These are phyloP conservation scores for Metrosideros polymorpha DNA, from an alignment of 441 rosid genomes.

Conservation along the genomic window DNA sequence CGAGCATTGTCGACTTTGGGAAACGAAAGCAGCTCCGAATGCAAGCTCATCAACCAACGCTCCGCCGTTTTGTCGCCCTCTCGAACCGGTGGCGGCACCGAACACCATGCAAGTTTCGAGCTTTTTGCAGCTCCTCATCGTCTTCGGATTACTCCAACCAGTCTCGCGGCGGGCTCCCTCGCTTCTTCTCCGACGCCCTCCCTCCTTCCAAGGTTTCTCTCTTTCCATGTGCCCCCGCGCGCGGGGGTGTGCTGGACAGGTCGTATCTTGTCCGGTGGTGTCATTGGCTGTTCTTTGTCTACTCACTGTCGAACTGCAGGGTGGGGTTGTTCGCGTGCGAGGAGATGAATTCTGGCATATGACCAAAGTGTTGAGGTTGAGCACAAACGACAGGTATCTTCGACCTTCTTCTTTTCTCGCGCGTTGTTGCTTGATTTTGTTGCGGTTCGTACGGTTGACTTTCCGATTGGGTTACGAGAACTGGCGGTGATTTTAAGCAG, in stretches of 20 bases:
- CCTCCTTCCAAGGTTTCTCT: constrained; percentile 39
- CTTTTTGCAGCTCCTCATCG: constrained; percentile 23
- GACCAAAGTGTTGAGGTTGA: constrained; percentile 64
- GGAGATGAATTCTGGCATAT: constrained; percentile 86
- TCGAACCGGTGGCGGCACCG: constrained; percentile 18
- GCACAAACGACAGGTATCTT: constrained; percentile 39
- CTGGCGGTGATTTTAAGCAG: not conserved
- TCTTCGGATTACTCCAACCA: constrained; percentile 37
- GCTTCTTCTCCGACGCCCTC: constrained; percentile 56
- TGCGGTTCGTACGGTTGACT: not conserved
- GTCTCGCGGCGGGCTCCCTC: constrained; percentile 69
- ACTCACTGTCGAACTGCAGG: constrained; percentile 29
- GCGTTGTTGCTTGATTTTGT: not conserved
- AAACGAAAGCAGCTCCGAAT: not conserved
- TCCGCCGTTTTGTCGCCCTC: constrained; percentile 20
- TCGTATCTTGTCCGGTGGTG: not conserved
- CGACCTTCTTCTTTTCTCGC: not conserved
- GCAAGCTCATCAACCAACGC: constrained; percentile 26
- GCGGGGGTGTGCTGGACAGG: not conserved
- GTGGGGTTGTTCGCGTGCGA: constrained; percentile 50
- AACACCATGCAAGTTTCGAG: constrained; percentile 13
- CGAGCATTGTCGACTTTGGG: not conserved
- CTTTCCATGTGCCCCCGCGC: not conserved
- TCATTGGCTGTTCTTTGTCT: not conserved
- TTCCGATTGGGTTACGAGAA: not conserved